These are phyloP conservation scores for Leccinum imitatum DNA, from an alignment of 768 basidiomycete genomes.

Conservation along the genomic window DNA sequence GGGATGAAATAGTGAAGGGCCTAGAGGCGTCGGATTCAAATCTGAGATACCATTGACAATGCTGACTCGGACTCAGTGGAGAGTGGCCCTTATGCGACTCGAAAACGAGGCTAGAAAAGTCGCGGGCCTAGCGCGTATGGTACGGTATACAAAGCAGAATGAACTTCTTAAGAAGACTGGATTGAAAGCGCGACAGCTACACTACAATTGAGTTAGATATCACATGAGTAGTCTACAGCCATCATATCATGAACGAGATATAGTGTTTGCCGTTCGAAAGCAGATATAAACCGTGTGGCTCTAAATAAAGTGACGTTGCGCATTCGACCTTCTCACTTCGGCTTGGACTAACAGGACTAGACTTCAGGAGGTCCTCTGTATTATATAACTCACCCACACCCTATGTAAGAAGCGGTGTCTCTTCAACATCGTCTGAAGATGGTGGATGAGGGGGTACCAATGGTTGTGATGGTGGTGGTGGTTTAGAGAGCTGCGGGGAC, in stretches of 20 bases:
- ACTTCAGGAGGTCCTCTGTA: not conserved
- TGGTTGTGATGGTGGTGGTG: not conserved
- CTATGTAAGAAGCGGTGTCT: not conserved
- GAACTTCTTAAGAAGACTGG: not conserved
- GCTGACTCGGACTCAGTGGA: too few relatives aligned
- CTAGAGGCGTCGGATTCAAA: too few relatives aligned
- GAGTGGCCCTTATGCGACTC: too few relatives aligned
- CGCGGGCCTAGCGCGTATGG: too few relatives aligned
- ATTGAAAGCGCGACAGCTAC: not conserved
- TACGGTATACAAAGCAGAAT: too few relatives aligned
- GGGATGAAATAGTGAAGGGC: too few relatives aligned
- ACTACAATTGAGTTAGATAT: not conserved
- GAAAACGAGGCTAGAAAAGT: too few relatives aligned
- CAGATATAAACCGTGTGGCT: not conserved
- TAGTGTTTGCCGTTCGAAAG: not conserved
- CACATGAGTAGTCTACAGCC: not conserved
- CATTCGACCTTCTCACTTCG: not conserved
- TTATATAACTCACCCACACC: not conserved
- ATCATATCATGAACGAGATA: not conserved
- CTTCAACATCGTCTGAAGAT: not conserved
- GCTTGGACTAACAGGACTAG: not conserved
- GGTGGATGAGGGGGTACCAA: not conserved
- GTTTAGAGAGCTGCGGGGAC: slow-evolving; percentile 4
- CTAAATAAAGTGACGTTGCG: not conserved
- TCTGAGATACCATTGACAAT: too few relatives aligned